phyloP scores from a whole-genome alignment of 1,139 yeast genomes.

The Lodderomyces beijingensis region DNA sequence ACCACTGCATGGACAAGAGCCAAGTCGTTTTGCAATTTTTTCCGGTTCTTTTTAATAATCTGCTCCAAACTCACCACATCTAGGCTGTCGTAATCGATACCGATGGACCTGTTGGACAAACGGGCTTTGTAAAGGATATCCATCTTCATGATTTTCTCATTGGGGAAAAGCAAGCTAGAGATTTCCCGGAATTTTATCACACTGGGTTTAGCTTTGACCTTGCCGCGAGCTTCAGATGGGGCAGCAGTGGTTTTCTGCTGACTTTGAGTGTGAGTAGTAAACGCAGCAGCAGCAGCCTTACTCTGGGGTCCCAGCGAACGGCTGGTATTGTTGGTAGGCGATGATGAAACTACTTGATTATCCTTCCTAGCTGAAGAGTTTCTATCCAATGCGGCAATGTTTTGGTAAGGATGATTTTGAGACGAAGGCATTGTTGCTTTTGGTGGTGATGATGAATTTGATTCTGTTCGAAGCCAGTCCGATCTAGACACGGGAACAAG shows the following conservation, averaged over 20 bases:
- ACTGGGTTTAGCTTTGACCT: constrained; percentile 4
- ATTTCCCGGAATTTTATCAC: constrained; percentile 32
- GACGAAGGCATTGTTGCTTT: no score
- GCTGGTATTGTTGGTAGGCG: not conserved
- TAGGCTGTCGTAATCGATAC: constrained; percentile 20
- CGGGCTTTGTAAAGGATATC: constrained; percentile 38
- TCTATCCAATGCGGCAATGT: no score
- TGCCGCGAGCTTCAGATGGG: constrained; percentile 1
- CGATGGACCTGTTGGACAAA: constrained; percentile 22
- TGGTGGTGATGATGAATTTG: constrained; percentile 5
- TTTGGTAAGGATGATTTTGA: no score
- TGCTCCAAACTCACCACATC: constrained; percentile 36
- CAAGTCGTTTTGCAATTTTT: constrained; percentile 29
- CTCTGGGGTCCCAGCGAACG: not conserved
- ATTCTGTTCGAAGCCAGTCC: no score
- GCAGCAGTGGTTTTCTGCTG: constrained; percentile 2
- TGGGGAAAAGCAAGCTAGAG: constrained; percentile 26
- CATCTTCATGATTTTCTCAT: constrained; percentile 42
- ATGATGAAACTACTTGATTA: no score
- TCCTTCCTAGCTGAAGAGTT: no score
- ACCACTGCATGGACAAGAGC: constrained; percentile 45
- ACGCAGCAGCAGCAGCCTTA: constrained; percentile 14
- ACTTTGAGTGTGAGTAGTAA: constrained; percentile 7
- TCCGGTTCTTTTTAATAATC: constrained; percentile 38
- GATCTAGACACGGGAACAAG: no score